Evolutionary conservation across 192 early-diverging fungal genomes (phyloP).

Genomic region (Geranomyces michiganensis): DNA sequence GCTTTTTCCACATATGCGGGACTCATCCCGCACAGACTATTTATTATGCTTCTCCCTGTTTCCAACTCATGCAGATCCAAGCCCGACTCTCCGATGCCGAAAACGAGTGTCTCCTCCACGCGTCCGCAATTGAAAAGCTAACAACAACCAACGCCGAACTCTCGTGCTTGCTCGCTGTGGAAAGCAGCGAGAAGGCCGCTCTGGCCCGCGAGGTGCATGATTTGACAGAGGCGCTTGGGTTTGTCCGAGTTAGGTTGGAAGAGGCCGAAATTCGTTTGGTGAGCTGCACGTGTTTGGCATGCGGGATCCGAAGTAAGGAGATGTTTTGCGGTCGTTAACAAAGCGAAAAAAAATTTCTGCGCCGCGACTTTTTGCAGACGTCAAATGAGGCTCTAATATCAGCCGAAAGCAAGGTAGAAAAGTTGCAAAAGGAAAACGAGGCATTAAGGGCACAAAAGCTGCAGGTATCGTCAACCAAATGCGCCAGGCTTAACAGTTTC

Average conservation of each 20-base stretch:
- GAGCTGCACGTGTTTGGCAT: no score
- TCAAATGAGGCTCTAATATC: not conserved
- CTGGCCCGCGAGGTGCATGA: slow-evolving; percentile 21
- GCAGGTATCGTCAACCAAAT: slow-evolving; percentile 26
- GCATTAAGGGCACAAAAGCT: slow-evolving; percentile 24
- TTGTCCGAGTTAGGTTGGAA: not conserved
- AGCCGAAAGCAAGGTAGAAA: slow-evolving; percentile 10
- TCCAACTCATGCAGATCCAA: no score
- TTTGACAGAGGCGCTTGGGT: slow-evolving; percentile 16
- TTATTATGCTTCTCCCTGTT: no score
- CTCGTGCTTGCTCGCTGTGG: not conserved
- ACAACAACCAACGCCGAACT: slow-evolving; percentile 14
- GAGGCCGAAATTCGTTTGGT: slow-evolving; percentile 10
- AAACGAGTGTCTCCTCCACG: not conserved
- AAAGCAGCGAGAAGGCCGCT: slow-evolving; percentile 1
- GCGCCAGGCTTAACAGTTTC: no score
- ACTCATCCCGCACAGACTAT: no score
- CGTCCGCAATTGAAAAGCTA: not conserved
- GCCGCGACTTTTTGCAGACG: slow-evolving; percentile 4
- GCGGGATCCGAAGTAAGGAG: no score
- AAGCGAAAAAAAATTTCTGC: no score
- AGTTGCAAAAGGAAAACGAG: slow-evolving; percentile 31
- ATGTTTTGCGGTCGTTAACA: no score
- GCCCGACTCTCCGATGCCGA: no score
- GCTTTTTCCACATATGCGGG: no score